Conservation (phyloP, 2,329 filamentous ascomycete species). For the Celoporthe dispersa region DNA sequence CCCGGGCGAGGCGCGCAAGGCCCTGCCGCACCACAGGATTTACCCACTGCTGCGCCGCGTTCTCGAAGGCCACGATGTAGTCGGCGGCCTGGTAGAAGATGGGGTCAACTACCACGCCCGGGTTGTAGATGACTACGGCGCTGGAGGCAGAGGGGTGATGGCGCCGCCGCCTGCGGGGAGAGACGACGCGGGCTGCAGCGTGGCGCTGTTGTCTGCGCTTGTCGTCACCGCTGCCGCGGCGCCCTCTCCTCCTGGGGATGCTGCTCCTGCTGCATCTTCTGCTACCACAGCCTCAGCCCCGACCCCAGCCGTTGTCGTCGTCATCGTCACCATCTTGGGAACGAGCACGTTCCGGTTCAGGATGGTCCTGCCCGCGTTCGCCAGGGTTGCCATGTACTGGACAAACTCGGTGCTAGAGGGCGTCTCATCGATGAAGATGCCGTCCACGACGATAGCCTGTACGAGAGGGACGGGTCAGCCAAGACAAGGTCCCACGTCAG, state of each 20-base stretch:
- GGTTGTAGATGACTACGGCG: slow-evolving; percentile 46
- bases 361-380: slow-evolving; percentile 27
- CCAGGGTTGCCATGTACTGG: slow-evolving; percentile 34
- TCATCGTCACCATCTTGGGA: not conserved
- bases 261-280: slow-evolving; percentile 19
- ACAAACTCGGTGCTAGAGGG: slow-evolving; percentile 37
- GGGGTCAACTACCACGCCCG: slow-evolving; percentile 47
- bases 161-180: slow-evolving; percentile 22
- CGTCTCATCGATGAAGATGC: slow-evolving; percentile 55
- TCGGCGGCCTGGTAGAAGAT: slow-evolving; percentile 47
- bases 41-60: slow-evolving; percentile 30
- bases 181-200: slow-evolving; percentile 10
- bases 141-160: slow-evolving; percentile 16
- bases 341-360: slow-evolving; percentile 24
- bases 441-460: slow-evolving; percentile 44
- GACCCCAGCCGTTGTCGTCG: not conserved
- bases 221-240: not conserved
- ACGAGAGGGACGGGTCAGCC: not conserved
- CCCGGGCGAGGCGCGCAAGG: slow-evolving; percentile 27
- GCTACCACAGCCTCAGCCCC: not conserved
- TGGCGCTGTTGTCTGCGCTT: not conserved
- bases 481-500: slow-evolving; percentile 5
- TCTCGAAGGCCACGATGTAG: slow-evolving; percentile 51
- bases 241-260: slow-evolving; percentile 16
- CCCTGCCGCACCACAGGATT: slow-evolving; percentile 30